A percentile compares a stretch with the other conserved stretches of the same genome.
These are phyloP conservation scores for Fusarium sublunatum DNA, from an alignment of 2,329 filamentous ascomycete genomes.

Conservation along the genomic window DNA sequence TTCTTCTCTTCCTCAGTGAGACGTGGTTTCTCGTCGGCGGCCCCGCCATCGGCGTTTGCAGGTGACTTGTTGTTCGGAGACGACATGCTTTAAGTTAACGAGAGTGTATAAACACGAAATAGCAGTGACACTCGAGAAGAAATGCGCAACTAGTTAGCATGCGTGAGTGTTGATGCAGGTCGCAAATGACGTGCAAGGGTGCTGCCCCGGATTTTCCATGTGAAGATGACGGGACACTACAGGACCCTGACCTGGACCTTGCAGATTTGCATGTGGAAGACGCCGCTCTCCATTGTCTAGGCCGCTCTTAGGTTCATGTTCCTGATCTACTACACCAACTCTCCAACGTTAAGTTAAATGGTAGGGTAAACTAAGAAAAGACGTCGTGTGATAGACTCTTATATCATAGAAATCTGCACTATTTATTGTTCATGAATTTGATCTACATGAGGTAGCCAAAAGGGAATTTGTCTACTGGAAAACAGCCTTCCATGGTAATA, in stretches of 20 bases:
- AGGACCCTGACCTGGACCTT: conserved; percentile 42
- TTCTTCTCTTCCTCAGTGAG: conserved; percentile 67
- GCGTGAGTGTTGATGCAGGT: conserved; percentile 25
- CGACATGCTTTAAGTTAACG: conserved; percentile 35
- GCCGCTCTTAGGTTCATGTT: conserved; percentile 8
- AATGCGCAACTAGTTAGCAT: background rate
- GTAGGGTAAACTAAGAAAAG: too few species aligned
- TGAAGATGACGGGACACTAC: conserved; percentile 33
- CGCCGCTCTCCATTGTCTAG: conserved; percentile 8
- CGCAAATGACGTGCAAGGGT: conserved; percentile 45
- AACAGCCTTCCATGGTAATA: too few species aligned
- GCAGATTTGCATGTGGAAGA: conserved; percentile 36
- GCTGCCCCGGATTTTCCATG: conserved; percentile 49
- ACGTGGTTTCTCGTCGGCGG: conserved; percentile 60
- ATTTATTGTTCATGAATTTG: too few species aligned
- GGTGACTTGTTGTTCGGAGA: conserved; percentile 48
- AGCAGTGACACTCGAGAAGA: background rate
- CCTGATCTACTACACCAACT: conserved; percentile 15
- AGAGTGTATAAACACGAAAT: background rate
- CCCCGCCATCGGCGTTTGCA: conserved; percentile 39
- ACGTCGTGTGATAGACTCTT: too few species aligned
- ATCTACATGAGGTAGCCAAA: too few species aligned
- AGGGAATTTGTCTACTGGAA: too few species aligned
- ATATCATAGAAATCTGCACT: too few species aligned
- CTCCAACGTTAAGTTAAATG: background rate